A percentile compares a stretch with the other conserved stretches of the same genome.
phyloP scores from a whole-genome alignment of 2,329 filamentous ascomycete species.

The Pseudonectria buxi region DNA sequence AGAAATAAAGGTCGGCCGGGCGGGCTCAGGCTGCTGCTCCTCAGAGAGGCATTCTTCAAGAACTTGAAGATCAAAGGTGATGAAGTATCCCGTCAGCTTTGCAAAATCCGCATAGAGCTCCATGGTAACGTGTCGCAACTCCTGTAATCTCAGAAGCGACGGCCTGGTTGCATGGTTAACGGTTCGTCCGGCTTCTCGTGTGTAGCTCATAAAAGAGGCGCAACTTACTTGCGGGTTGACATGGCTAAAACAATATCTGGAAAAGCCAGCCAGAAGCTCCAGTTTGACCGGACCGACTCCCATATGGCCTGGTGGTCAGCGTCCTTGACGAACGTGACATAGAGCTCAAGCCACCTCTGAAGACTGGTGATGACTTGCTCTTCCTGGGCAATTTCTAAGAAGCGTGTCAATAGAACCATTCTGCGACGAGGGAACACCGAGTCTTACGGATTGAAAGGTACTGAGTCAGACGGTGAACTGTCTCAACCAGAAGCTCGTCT shows the following conservation, averaged over 20 bases:
- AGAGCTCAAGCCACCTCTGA: slow-evolving; percentile 44
- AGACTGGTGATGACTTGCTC: slow-evolving; percentile 39
- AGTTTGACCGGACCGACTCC: slow-evolving; percentile 38
- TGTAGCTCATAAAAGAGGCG: no score
- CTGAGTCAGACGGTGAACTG: slow-evolving; percentile 29
- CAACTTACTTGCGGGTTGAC: slow-evolving; percentile 34
- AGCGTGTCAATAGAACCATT: slow-evolving; percentile 16
- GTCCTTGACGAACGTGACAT: slow-evolving; percentile 34
- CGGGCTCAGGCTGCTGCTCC: slow-evolving; percentile 7
- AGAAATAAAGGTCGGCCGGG: slow-evolving; percentile 20
- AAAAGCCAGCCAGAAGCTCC: slow-evolving; percentile 45
- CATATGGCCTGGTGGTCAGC: slow-evolving; percentile 29
- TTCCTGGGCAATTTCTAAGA: slow-evolving; percentile 35
- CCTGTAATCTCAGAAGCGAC: slow-evolving; percentile 14
- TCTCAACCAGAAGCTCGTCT: slow-evolving; percentile 24
- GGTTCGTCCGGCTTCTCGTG: no score
- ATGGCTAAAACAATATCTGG: slow-evolving; percentile 40
- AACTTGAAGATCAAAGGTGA: slow-evolving; percentile 38
- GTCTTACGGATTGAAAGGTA: slow-evolving; percentile 29
- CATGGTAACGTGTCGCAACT: slow-evolving; percentile 24
- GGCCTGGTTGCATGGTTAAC: slow-evolving; percentile 16
- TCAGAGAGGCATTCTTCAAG: slow-evolving; percentile 12
- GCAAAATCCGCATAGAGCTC: slow-evolving; percentile 37
- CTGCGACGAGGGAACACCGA: neutral
- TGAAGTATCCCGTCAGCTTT: slow-evolving; percentile 45